These are phyloP conservation scores for Phoenix roebelenii DNA, from an alignment of 176 grass and related monocot species.

Conservation along the genomic window DNA sequence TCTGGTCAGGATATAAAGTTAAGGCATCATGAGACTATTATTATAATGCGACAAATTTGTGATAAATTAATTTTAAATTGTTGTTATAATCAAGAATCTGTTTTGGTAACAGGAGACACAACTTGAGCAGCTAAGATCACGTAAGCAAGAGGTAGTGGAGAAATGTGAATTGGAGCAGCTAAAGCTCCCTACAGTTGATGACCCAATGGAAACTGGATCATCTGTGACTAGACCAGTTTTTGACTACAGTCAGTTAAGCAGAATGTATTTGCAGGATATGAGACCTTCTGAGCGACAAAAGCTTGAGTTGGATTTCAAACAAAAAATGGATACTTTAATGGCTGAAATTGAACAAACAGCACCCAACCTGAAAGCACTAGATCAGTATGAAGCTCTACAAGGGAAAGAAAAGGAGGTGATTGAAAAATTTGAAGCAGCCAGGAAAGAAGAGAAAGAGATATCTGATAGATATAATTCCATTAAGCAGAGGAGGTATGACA, in stretches of 20 bases:
- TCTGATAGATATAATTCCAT: conserved; percentile 73
- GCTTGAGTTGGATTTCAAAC: conserved; percentile 77
- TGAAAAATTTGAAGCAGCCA: conserved; percentile 82
- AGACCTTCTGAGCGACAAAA: conserved; percentile 68
- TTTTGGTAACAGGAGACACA: conserved; percentile 53
- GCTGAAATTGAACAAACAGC: conserved; percentile 84
- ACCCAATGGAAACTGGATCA: conserved; percentile 67
- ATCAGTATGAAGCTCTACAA: conserved; percentile 87
- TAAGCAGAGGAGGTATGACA: conserved; percentile 61
- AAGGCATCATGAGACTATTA: too few species aligned
- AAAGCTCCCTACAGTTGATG: conserved; percentile 67
- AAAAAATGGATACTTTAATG: conserved; percentile 45
- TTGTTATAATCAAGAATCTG: conserved; percentile 10
- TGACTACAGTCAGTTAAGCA: conserved; percentile 70
- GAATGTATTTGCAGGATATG: conserved; percentile 55
- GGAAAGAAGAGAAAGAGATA: conserved; percentile 90
- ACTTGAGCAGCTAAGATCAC: conserved; percentile 51
- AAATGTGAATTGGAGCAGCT: conserved; percentile 87
- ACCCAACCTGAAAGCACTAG: conserved; percentile 89
- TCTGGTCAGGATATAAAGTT: too few species aligned
- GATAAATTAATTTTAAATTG: too few species aligned
- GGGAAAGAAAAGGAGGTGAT: conserved; percentile 81
- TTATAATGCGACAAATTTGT: too few species aligned
- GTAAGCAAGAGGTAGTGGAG: conserved; percentile 57
- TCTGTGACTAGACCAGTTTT: conserved; percentile 33